Percentiles rank a stretch among this genome's conserved stretches.
These are phyloP conservation scores for Apiospora sp. DNA, from an alignment of 2,329 filamentous ascomycete species.

Conservation along the genomic window DNA sequence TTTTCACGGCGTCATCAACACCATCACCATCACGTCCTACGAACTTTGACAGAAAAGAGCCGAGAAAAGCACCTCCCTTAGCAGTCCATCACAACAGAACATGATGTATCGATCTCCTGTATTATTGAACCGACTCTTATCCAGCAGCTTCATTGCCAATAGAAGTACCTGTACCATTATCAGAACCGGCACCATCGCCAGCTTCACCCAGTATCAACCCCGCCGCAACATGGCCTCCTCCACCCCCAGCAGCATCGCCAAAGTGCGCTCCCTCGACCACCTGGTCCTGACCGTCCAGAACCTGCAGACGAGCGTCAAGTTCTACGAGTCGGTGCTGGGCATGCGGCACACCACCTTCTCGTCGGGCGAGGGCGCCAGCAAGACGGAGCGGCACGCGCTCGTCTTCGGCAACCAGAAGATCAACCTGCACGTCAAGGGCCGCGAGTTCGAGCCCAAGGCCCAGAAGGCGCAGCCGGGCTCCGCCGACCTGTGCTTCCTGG, in stretches of 20 bases:
- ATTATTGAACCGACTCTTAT: background rate
- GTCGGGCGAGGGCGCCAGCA: slow-evolving; percentile 37
- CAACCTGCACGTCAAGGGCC: slow-evolving; percentile 65
- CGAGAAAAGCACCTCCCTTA: background rate
- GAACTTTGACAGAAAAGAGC: background rate
- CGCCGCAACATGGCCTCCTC: background rate
- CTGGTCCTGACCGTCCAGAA: slow-evolving; percentile 65
- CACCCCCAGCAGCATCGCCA: slow-evolving; percentile 22
- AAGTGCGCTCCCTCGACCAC: slow-evolving; percentile 62
- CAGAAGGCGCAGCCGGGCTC: slow-evolving; percentile 60
- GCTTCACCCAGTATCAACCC: background rate
- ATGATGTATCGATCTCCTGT: background rate
- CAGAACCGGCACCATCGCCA: background rate
- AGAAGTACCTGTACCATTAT: background rate
- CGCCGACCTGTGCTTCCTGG: slow-evolving; percentile 67
- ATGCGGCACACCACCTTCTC: slow-evolving; percentile 63
- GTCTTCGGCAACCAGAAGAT: slow-evolving; percentile 67
- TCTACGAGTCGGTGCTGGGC: slow-evolving; percentile 63
- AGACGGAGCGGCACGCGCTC: slow-evolving; percentile 55
- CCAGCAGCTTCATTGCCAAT: background rate
- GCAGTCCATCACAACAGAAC: background rate
- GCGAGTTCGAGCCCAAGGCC: slow-evolving; percentile 68
- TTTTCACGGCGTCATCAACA: slow-evolving; percentile 3
- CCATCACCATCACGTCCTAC: slow-evolving; percentile 9
- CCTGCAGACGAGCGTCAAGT: slow-evolving; percentile 57